Evolutionary conservation across 306 rosid genomes (phyloP), one percentile per base, ranked within the genome.

Genomic region (Acacia crassicarpa): DNA sequence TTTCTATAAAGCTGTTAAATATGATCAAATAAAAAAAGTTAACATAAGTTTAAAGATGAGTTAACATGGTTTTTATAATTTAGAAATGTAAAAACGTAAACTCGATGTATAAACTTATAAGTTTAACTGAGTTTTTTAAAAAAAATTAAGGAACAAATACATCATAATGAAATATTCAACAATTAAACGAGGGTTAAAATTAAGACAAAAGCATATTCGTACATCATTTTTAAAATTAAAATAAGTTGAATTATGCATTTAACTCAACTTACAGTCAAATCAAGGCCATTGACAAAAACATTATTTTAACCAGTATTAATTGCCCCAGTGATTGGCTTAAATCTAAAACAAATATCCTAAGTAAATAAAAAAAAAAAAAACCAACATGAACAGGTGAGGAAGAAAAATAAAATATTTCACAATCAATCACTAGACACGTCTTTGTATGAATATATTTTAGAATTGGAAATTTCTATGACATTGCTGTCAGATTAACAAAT

Each of bases 401-500:
- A 70, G 30, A 58, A 58, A 46, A 74, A 85, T 66, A 79, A 71
- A 84, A 81, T 58, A 78, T 44, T 30, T 13, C 72, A 9, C 75
- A 74, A 83, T 71, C 83, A 65, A 82, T 92, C 75, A 67, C 79
- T 49, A 75, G 87, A 87, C 89, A 91, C 80, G 91, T 91, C 74
- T 49, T 81, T 53, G 79, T 83, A 88, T 89, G 88, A 91, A 86
- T 7, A 53, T 53, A 6, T 16, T 91, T 89, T 79, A 51, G 67
- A 71, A 65, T 76, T 74, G 83, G 79, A 83, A 59, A 70, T 79
- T 84, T 72, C 44, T 72, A 84, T 79, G 94, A 91, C 98, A 89
- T 83, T 23, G 81, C 76, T 92, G 94, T 89, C 97, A 94, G 89
- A 85, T 86, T 86, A 86, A 69, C 87, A 76, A 67, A 79, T 40